Evolutionary conservation across 768 basidiomycete genomes (phyloP).

Genomic region (Naganishia onofrii): DNA sequence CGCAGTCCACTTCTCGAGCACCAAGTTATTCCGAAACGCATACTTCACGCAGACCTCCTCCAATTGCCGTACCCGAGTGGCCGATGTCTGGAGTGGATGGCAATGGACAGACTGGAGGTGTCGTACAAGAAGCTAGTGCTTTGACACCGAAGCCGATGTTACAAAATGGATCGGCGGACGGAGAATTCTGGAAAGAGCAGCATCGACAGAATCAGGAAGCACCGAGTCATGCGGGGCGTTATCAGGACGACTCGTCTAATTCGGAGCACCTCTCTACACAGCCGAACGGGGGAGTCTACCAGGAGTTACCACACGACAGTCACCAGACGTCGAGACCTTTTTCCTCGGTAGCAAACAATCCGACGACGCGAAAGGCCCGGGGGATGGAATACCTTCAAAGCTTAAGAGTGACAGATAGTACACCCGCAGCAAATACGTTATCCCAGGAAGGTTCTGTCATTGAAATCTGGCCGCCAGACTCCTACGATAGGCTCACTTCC

Average conservation of each 20-base stretch:
- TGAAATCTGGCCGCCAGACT: background rate
- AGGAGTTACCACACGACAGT: background rate
- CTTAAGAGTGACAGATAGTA: background rate
- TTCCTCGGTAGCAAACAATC: background rate
- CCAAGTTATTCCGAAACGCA: background rate
- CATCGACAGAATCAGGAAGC: slow-evolving; percentile 1
- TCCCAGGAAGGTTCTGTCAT: background rate
- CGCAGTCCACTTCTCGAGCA: background rate
- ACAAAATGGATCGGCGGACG: background rate
- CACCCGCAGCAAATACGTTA: background rate
- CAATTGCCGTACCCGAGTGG: slow-evolving; percentile 9
- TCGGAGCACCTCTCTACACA: background rate
- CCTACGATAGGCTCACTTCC: background rate
- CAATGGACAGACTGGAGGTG: background rate
- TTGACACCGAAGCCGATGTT: slow-evolving; percentile 5
- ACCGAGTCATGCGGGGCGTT: background rate
- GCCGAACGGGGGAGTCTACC: background rate
- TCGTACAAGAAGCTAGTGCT: background rate
- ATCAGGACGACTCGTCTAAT: background rate
- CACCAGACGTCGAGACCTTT: background rate
- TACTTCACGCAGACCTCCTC: slow-evolving; percentile 1
- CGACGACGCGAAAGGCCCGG: slow-evolving; percentile 6
- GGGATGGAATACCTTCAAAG: slow-evolving; percentile 20
- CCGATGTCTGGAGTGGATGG: background rate
- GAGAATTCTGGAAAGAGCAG: background rate